Evolutionary conservation across 768 basidiomycete genomes (phyloP), one percentile per base, ranked within the genome.

Genomic region (Termitomyces sp.): DNA sequence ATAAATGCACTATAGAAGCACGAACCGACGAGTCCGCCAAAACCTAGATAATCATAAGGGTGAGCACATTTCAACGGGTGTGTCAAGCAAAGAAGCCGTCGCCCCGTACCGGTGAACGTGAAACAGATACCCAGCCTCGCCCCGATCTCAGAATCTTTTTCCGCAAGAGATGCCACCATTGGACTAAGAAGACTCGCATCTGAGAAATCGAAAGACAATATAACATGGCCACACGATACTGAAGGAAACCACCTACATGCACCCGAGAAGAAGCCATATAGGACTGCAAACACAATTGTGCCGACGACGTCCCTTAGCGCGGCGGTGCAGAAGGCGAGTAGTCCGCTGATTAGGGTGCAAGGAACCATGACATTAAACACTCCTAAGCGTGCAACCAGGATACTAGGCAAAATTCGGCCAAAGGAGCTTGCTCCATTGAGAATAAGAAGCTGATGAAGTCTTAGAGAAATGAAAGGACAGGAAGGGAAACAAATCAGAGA

Each of bases 121-220:
- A 81, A 85, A 62, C 77, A 77, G 35, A 86, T 73, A 7, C 84
- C 82, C 68, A 87, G 71, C 18, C 83, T 74, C 24, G 78, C 78
- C 45, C 86, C 86, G n/a, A 87, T 78, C 66, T 87, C 84, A 1
- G 77, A 72, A 36, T 81, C 71, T 35, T 78, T 75, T 18, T 68
- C 69, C 0, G 84, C 79, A 11, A 83, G 73, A 9, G 75, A 71
- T 5, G 75, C 73, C 13, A 85, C 66, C 67, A 81, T 72, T 2
- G 83, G 81, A 0, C 78, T 68, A 50, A 82, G 70, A 16, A 85
- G 73, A 39, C 75, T 79, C 7, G 73, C 70, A 63, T 76, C 78
- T 78, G 42, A 40, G 22, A 22, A 36, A 15, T 12, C 32, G 20
- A 11, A 57, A 40, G 36, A 33, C 22, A 18, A 24, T 8, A 32